A percentile compares a stretch with the other conserved stretches of the same genome.
These are phyloP conservation scores for Pisolithus microcarpus DNA, from an alignment of 768 basidiomycete genomes.

Conservation along the genomic window DNA sequence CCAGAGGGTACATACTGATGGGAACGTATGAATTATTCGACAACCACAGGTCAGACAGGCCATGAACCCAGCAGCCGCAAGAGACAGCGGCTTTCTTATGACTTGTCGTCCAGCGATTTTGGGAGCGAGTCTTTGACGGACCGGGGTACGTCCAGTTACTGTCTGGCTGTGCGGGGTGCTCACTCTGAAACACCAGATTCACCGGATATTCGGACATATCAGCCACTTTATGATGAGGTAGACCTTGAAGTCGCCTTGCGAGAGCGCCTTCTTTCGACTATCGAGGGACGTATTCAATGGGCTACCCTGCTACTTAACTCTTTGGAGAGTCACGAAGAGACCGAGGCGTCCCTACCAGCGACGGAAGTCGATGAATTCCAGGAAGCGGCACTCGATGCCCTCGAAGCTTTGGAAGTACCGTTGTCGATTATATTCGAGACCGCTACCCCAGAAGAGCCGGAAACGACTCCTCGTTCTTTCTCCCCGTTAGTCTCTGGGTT, in stretches of 20 bases:
- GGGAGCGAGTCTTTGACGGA: slow-evolving; percentile 7
- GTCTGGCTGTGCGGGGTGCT: background rate
- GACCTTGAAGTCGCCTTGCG: slow-evolving; percentile 39
- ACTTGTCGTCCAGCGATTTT: slow-evolving; percentile 8
- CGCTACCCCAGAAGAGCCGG: slow-evolving; percentile 14
- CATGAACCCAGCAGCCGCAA: slow-evolving; percentile 9
- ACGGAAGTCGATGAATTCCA: slow-evolving; percentile 29
- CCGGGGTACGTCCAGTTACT: slow-evolving; percentile 10
- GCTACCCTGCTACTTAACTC: slow-evolving; percentile 35
- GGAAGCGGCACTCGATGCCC: slow-evolving; percentile 36
- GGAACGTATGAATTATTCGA: slow-evolving; percentile 18
- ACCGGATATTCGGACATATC: slow-evolving; percentile 9
- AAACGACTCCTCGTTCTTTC: slow-evolving; percentile 16
- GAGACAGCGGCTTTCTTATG: background rate
- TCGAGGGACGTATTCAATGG: slow-evolving; percentile 42
- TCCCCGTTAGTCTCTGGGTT: slow-evolving; percentile 11
- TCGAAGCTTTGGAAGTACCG: slow-evolving; percentile 35
- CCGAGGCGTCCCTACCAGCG: slow-evolving; percentile 7
- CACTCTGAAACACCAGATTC: slow-evolving; percentile 8
- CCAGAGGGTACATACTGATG: slow-evolving; percentile 14
- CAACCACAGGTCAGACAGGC: slow-evolving; percentile 12
- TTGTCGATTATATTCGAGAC: slow-evolving; percentile 32
- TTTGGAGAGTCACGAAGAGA: slow-evolving; percentile 15
- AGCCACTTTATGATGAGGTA: slow-evolving; percentile 30
- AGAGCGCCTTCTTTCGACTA: slow-evolving; percentile 33